These are phyloP conservation scores for Ensete glaucum DNA, from an alignment of 176 grass and related monocot species.

Conservation along the genomic window DNA sequence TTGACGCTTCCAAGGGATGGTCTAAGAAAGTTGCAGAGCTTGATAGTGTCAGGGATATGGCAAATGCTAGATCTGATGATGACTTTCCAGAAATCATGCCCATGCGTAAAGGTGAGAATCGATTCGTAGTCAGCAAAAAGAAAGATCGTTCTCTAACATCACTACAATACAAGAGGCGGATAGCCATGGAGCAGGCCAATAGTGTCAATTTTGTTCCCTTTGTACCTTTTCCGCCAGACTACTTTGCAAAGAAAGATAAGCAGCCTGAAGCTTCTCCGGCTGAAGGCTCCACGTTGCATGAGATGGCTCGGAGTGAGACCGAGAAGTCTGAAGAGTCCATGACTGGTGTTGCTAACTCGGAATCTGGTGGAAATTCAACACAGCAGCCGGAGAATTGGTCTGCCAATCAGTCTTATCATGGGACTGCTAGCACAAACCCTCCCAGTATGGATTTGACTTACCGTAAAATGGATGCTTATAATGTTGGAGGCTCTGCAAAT, in stretches of 20 bases:
- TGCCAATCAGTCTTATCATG: slow-evolving; percentile 25
- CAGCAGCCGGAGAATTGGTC: slow-evolving; percentile 2
- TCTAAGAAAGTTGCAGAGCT: slow-evolving; percentile 35
- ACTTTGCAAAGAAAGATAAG: slow-evolving; percentile 86
- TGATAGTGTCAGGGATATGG: slow-evolving; percentile 23
- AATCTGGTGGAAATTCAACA: slow-evolving; percentile 20
- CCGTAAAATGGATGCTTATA: slow-evolving; percentile 16
- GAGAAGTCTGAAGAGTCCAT: neutral
- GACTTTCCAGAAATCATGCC: slow-evolving; percentile 73
- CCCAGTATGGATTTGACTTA: slow-evolving; percentile 22
- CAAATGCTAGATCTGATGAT: slow-evolving; percentile 35
- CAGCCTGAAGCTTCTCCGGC: slow-evolving; percentile 25
- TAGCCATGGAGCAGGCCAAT: slow-evolving; percentile 56
- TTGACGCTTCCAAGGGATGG: slow-evolving; percentile 35
- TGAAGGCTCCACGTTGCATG: slow-evolving; percentile 25
- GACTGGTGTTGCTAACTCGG: slow-evolving; percentile 1
- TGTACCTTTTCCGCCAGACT: slow-evolving; percentile 80
- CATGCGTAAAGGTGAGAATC: slow-evolving; percentile 73
- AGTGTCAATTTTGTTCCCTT: slow-evolving; percentile 70
- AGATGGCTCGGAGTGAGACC: slow-evolving; percentile 1
- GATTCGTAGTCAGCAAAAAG: slow-evolving; percentile 88
- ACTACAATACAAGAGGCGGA: slow-evolving; percentile 67
- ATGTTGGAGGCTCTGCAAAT: slow-evolving; percentile 9
- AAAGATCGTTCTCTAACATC: slow-evolving; percentile 65
- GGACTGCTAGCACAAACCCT: slow-evolving; percentile 14